Conservation (phyloP, 768 basidiomycete species). For the Podaxis sp. region DNA sequence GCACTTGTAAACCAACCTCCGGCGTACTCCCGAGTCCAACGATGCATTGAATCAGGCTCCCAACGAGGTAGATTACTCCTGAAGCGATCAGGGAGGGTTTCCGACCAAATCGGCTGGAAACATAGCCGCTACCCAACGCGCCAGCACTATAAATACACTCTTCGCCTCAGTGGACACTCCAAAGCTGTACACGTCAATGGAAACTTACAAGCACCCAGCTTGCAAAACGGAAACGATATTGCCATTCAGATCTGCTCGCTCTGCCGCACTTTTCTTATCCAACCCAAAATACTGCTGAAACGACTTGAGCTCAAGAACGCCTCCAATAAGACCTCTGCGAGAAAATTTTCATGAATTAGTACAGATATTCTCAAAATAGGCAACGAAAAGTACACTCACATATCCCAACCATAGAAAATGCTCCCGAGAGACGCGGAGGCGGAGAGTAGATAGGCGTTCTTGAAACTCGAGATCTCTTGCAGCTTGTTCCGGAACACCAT, state of each 20-base stretch:
- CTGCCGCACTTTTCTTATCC: conserved; percentile 31
- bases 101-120: conserved; percentile 43
- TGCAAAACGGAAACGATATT: conserved; percentile 52
- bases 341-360: not conserved
- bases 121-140: conserved; percentile 37
- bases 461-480: conserved; percentile 27
- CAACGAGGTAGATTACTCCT: conserved; percentile 45
- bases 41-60: conserved; percentile 43
- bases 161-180: not conserved
- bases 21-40: conserved; percentile 38
- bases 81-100: conserved; percentile 43
- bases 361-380: not conserved
- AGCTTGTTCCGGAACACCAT: conserved; percentile 28
- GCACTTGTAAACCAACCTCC: conserved; percentile 31
- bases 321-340: conserved; percentile 42
- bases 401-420: conserved; percentile 52
- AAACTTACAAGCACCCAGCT: conserved; percentile 45
- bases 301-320: conserved; percentile 41
- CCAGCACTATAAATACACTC: conserved; percentile 35
- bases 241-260: conserved; percentile 41
- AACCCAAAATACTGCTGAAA: conserved; percentile 50
- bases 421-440: conserved; percentile 45
- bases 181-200: not conserved
- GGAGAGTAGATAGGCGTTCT: conserved; percentile 45
- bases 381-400: conserved; percentile 21